Conservation (phyloP, 108 stramenopile genomes). For the Cyclostephanos invisitatus region DNA sequence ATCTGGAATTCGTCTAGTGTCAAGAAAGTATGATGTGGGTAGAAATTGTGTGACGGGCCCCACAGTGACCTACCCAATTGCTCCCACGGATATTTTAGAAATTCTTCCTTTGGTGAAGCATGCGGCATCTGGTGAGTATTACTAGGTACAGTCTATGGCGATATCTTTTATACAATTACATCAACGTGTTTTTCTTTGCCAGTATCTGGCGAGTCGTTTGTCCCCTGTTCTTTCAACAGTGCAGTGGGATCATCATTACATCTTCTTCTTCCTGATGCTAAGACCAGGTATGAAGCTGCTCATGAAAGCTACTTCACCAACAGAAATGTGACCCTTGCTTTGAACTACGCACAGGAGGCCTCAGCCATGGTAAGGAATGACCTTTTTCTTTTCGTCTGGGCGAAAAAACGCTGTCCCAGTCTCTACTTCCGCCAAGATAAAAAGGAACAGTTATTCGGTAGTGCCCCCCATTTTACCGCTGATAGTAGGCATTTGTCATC, state of each 20-base stretch:
- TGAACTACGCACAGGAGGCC: constrained; percentile 85
- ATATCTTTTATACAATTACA: too few species aligned
- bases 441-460: too few species aligned
- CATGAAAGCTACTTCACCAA: constrained; percentile 51
- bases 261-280: constrained; percentile 81
- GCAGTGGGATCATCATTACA: constrained; percentile 62
- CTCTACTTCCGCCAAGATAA: too few species aligned
- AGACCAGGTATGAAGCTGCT: constrained; percentile 71
- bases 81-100: constrained; percentile 80
- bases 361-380: constrained; percentile 25
- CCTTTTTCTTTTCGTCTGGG: too few species aligned
- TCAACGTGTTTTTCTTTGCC: too few species aligned
- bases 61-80: constrained; percentile 72
- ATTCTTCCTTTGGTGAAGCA: constrained; percentile 92
- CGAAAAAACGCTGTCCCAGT: too few species aligned
- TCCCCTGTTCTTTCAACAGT: constrained; percentile 60
- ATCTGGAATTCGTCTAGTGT: constrained; percentile 83
- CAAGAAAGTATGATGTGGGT: constrained; percentile 73
- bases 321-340: constrained; percentile 61
- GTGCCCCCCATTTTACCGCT: too few species aligned
- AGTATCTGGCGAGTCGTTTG: constrained; percentile 56
- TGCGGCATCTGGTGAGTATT: constrained; percentile 54
- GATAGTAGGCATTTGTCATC: too few species aligned
- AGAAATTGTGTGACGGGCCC: constrained; percentile 64
- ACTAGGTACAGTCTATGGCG: too few species aligned